Evolutionary conservation across 345 rosid species (phyloP).

Genomic region (Eucalyptus sp.): DNA sequence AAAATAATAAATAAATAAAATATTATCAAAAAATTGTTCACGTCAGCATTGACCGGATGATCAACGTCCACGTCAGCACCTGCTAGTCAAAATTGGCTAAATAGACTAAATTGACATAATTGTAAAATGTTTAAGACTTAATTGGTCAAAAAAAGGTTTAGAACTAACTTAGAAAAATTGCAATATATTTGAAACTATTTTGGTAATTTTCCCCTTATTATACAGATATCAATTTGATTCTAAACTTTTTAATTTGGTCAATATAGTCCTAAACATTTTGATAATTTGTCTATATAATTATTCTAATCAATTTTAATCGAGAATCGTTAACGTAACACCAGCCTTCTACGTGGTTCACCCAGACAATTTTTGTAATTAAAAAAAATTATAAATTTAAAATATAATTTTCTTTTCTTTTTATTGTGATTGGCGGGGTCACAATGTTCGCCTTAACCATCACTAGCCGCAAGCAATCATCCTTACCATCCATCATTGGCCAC

Average conservation of each 20-base stretch:
- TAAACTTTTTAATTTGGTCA: not conserved
- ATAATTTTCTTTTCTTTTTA: no score
- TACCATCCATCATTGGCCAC: no score
- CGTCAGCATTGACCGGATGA: rapidly evolving
- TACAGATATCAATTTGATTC: no score
- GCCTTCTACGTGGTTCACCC: not conserved
- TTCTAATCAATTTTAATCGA: not conserved
- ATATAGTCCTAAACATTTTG: rapidly evolving
- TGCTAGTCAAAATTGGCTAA: rapidly evolving
- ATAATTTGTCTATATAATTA: not conserved
- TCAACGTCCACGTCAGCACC: rapidly evolving
- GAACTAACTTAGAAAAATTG: no score
- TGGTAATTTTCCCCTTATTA: no score
- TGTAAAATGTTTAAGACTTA: rapidly evolving
- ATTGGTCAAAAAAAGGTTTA: rapidly evolving
- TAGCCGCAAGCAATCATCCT: rapidly evolving
- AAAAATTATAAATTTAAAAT: not conserved
- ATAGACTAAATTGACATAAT: no score
- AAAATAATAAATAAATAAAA: no score
- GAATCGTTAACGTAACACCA: not conserved
- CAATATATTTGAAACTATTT: no score
- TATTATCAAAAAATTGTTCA: no score
- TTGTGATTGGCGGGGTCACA: not conserved
- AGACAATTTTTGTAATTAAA: not conserved
- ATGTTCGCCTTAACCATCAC: not conserved